Evolutionary conservation across 768 basidiomycete genomes (phyloP), one percentile per base, ranked within the genome.

Genomic region (Rhizopogon roseolus): DNA sequence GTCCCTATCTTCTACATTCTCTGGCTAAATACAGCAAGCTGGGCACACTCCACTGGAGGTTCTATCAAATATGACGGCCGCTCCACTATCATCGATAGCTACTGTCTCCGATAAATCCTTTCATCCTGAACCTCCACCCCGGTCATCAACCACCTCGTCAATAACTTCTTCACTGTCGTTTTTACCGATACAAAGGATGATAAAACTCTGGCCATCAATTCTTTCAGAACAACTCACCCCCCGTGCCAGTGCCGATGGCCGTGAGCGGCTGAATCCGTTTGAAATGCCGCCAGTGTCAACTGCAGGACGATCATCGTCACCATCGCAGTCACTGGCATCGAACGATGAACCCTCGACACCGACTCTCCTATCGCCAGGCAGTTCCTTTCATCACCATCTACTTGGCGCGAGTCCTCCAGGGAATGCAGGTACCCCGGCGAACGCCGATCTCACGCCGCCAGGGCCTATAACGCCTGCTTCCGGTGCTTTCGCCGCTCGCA

Each of bases 141-240:
- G 57, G 1, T 36, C 57, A 2, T 45, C 53, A 1, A 68, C 58
- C 14, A 54, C 64, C n/a, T 50, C 59, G 8, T 44, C 45, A 5
- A 37, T 55, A 49, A 56, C 43, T 16, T 29, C 61, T 37, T 62
- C 60, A 48, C 58, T 57, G 27, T 66, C 66, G 25, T 65, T 57
- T 48, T 53, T 58, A 17, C 55, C 63, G 7, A 50, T 68, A 5
- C 65, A 67, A 39, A 66, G 64, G 57, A 87, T 89, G 83, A 74
- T 90, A 60, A 85, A 82, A 64, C 73, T 89, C 57, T 87, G 89
- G 89, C 80, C 84, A 48, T 64, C 64, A 52, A 67, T 69, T 57
- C 66, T 66, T 50, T 25, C 28, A 42, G 84, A 84, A 61, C 82
- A 82, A 62, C 73, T 80, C 49, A 91, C 87, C 0, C 86, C 88